A percentile compares a stretch with the other conserved stretches of the same genome.
Conservation (phyloP, 495 filamentous ascomycete genomes). For the Penicillium canescens region DNA sequence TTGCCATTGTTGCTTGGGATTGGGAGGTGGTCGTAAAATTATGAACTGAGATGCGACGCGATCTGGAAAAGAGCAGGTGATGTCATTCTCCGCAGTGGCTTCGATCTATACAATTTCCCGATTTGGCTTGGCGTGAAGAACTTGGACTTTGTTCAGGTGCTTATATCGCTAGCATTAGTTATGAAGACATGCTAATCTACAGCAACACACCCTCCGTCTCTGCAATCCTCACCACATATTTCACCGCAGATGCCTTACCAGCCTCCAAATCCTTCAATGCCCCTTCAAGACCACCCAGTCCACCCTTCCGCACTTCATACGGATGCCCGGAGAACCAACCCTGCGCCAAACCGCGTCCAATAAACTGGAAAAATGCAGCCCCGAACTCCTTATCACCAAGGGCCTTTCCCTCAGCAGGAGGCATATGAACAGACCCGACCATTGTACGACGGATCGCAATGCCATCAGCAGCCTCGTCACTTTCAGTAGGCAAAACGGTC, state of each 20-base stretch:
- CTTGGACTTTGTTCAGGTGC: not conserved
- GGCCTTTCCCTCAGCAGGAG: constrained; percentile 9
- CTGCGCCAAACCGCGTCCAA: constrained; percentile 53
- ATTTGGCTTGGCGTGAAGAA: not conserved
- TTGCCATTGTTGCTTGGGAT: constrained; percentile 17
- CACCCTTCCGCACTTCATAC: constrained; percentile 58
- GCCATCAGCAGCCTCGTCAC: constrained; percentile 30
- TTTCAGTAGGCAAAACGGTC: constrained; percentile 45
- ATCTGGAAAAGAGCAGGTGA: not conserved
- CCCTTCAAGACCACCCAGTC: constrained; percentile 57
- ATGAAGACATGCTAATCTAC: not conserved
- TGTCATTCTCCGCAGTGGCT: constrained; percentile 1
- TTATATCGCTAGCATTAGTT: too few species aligned
- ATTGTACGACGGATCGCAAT: constrained; percentile 8
- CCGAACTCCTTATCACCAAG: constrained; percentile 55
- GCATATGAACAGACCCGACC: constrained; percentile 16
- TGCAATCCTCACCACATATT: constrained; percentile 68
- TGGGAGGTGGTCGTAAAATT: not conserved
- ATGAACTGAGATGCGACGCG: not conserved
- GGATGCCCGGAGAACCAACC: constrained; percentile 66
- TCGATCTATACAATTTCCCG: constrained; percentile 3
- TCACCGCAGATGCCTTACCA: constrained; percentile 65
- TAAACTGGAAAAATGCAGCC: constrained; percentile 52
- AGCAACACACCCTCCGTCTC: constrained; percentile 49
- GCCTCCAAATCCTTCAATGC: constrained; percentile 58